Evolutionary conservation across 129 eudicot genomes (phyloP).

Genomic region (Kitagawia praeruptora): DNA sequence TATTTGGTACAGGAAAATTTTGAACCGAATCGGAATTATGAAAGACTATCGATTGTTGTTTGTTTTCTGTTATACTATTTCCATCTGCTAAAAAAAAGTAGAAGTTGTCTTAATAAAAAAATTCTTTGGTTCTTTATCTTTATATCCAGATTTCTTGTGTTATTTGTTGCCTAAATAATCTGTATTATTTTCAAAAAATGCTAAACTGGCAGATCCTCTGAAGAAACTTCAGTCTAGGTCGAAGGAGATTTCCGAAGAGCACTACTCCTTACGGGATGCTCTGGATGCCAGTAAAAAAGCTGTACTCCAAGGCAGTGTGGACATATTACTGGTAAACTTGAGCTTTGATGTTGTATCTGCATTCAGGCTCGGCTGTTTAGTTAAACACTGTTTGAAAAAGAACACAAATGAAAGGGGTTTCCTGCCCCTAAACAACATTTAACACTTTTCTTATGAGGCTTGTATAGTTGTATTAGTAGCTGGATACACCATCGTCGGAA

Average conservation of each 20-base stretch:
- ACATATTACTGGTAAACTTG: conserved; percentile 49
- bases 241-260: conserved; percentile 47
- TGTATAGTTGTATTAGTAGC: neutral
- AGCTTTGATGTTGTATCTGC: neutral
- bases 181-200: neutral
- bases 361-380: neutral
- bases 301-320: conserved; percentile 78
- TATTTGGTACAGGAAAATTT: neutral
- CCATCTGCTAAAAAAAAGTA: neutral
- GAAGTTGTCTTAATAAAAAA: neutral
- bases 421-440: neutral
- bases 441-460: neutral
- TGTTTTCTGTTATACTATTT: neutral
- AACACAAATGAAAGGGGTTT: neutral
- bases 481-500: neutral
- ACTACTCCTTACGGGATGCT: conserved; percentile 44
- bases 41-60: neutral
- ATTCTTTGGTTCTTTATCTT: neutral
- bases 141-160: conserved; percentile 16
- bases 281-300: conserved; percentile 72
- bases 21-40: neutral
- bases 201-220: conserved; percentile 45
- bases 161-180: neutral
- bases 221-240: conserved; percentile 32
- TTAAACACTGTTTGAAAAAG: neutral